phyloP scores from a whole-genome alignment of 179 eudicot species.

The Camellia oleifera region DNA sequence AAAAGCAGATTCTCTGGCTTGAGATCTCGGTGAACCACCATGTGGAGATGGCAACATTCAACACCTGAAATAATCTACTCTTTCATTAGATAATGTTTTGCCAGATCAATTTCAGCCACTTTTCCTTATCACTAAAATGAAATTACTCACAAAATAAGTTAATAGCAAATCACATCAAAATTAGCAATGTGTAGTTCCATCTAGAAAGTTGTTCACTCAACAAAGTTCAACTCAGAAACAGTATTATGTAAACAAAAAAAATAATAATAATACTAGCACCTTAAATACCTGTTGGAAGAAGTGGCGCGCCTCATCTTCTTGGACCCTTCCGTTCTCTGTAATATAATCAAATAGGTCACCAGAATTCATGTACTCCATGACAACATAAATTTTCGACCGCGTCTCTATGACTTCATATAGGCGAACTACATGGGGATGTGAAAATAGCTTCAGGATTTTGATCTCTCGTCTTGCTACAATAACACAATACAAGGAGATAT shows the following conservation, averaged over 20 bases:
- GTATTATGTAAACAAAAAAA: neutral
- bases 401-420: conserved; percentile 48
- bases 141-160: neutral
- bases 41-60: conserved; percentile 46
- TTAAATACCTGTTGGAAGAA: conserved; percentile 45
- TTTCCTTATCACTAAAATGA: neutral
- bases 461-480: conserved; percentile 41
- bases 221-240: neutral
- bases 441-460: conserved; percentile 32
- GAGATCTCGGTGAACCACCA: conserved; percentile 53
- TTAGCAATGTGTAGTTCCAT: neutral
- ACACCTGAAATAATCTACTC: conserved; percentile 43
- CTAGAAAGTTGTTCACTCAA: neutral
- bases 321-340: conserved; percentile 29
- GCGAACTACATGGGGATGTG: conserved; percentile 44
- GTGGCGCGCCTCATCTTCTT: conserved; percentile 39
- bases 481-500: neutral
- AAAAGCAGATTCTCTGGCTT: conserved; percentile 54
- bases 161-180: neutral
- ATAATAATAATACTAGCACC: neutral
- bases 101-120: neutral
- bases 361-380: conserved; percentile 43
- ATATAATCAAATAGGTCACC: conserved; percentile 45
- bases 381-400: conserved; percentile 31
- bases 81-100: neutral